Base-by-base conservation (phyloP, 257 asterid species). In the Primulina tabacum region DNA sequence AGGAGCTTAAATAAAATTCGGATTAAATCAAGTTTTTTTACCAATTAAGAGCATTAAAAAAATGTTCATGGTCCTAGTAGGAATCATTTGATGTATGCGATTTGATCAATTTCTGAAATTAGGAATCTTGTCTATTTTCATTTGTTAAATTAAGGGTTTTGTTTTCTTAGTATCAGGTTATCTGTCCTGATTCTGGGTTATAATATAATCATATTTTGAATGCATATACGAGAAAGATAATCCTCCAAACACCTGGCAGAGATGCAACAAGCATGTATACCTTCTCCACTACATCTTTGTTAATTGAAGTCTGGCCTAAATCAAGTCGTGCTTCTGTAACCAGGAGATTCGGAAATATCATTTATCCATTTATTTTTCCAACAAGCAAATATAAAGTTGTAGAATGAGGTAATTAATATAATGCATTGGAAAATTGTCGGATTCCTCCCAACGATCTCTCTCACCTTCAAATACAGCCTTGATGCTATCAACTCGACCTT, bases 401-500 rank as follows among this genome's bases (percentile, higher is more conserved):
- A 67, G 52, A 61, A 32, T 24, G 21, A 24, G 30, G 62, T 62
- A 40, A 72, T 69, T 62, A 40, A 72, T 69, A 34, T 17, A 34
- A 1, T 62, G 67, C 50, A 24, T 0, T 11, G 63, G 58, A 55
- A 62, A 64, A 56, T 55, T 20, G 40, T 3, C 58, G 65, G 55
- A 52, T 55, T 35, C 72, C 57, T 32, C 38, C 47, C 12, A 64
- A 24, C 65, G 38, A 60, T 28, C 37, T 10, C 20, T 32, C 80
- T 76, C 77, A 90, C 97, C 90, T 81, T 93, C 97, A 73, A 93
- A 93, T 47, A 88, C 90, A 60, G 80, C 84, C 80, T 86, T 93
- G 73, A 93, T 85, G 82, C 96, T 93, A 80, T 85, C 82, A 21
- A 89, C 97, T 77, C 97, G 88, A 81, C 85, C 96, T 73, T 87